Evolutionary conservation across 2,329 filamentous ascomycete genomes (phyloP), one percentile per base, ranked within the genome.

Genomic region (Diaporthe destruens): DNA sequence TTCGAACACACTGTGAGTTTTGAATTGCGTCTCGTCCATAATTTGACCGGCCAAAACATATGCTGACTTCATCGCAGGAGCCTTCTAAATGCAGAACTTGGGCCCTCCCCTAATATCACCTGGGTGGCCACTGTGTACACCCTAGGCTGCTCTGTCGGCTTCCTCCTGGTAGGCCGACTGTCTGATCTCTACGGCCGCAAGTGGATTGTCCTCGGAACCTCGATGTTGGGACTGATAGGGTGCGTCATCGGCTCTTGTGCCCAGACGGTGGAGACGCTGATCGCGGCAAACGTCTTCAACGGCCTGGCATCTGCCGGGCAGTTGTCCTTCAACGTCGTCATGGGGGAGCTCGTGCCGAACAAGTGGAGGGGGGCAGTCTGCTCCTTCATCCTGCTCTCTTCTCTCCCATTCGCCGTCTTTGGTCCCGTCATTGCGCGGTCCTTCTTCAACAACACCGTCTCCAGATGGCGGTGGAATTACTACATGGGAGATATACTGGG

Each of bases 371-470:
- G 83, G 16, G 78, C 79, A 8, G 78, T 82, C 72, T 79, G 82
- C 29, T 80, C 80, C 1, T 72, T 82, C 56, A 80, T 84, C 42
- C 84, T 85, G 73, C 76, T 84, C 20, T 81, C 80, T 2, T 82
- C 81, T 34, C 74, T 84, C 32, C 82, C 82, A 16, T 84, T 82
- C 73, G 82, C 83, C 71, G 80, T 82, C 36, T 84, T 85, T 71
- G 86, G 85, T 0, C 84, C 85, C 23, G 78, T 86, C 55, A 85
- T 88, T 69, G 85, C 85, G 3, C 80, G 83, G n/a, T 77, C 80
- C 4, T n/a, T 65, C 3, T 49, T 65, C 20, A 32, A 51, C 0
- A 65, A 51, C 12, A 65, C 61, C 1, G 61, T 39, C 20, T 65
- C 61, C 9, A 51, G 18, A 14, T 65, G 61, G 61, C 12, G 61